Base-by-base conservation (phyloP, 1,284 basidiomycete genomes). In the Quambalaria eucalypti region DNA sequence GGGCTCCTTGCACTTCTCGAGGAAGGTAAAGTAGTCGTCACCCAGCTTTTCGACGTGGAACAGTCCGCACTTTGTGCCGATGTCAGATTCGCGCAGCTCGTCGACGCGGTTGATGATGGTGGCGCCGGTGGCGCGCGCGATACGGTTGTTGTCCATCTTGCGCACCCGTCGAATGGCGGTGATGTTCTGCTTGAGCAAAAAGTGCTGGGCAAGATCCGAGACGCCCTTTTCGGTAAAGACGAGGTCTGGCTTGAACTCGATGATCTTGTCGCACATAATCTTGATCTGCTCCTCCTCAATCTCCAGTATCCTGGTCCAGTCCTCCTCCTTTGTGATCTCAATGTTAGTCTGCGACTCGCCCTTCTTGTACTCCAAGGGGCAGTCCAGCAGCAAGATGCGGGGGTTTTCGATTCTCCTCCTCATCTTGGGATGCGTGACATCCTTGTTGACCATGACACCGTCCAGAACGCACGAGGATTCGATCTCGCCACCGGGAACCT, bases 261-360 rank as follows among this genome's bases (percentile, higher is more conserved):
- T 78, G 66, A 98, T 84, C 75, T 85, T 85, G 65, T 87, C 84
- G 66, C 90, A 91, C 80, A 95, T 83, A 40, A 80, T 73, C 80
- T 92, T 91, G 72, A 98, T 87, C 78, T 97, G 93, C 78, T 97
- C 89, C 79, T 98, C 93, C 79, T 98, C 93, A 62, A 97, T 90
- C 76, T 90, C 85, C 76, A 96, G 85, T 31, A 91, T 87, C 54
- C 88, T 80, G 62, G 87, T 86, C 89, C 91, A 98, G 76, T 98
- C 92, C 44, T 83, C 82, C 79, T 95, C 92, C 77, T 88, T 90
- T 31, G 86, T 86, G 68, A 98, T 91, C 79, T 98, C 93, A 80
- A 98, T 98, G 78, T 97, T 96, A 61, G 95, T 98, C 78, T 98
- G 93, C 61, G 83, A 86, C 80, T 98, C 95, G 44, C 93, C 93